These are phyloP conservation scores for Eucalyptus albens DNA, from an alignment of 345 rosid species.

Conservation along the genomic window DNA sequence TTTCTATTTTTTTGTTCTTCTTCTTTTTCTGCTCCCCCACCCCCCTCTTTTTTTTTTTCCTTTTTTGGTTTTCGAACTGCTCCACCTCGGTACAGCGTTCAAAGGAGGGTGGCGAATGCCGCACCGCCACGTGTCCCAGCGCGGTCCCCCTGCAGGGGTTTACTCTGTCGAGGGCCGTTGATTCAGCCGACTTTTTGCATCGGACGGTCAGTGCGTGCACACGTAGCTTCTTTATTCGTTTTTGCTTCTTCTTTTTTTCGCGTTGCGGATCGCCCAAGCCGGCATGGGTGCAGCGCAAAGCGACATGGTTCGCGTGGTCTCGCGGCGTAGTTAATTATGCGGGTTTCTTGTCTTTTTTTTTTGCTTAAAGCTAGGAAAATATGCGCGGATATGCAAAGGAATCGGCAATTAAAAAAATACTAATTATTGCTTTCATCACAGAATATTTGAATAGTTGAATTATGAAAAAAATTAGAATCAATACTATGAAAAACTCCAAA, in stretches of 20 bases:
- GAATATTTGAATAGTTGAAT: neutral
- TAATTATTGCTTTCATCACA: neutral
- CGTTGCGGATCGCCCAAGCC: neutral
- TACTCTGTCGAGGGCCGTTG: neutral
- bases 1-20: neutral
- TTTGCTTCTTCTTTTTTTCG: neutral
- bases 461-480: neutral
- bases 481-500: too few relatives aligned
- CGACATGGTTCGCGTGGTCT: neutral
- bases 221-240: neutral
- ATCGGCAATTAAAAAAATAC: neutral
- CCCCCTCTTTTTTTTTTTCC: neutral
- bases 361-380: neutral
- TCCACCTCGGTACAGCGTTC: slow-evolving; percentile 7
- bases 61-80: neutral
- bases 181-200: neutral
- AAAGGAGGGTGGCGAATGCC: neutral
- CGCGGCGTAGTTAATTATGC: neutral
- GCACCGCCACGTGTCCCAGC: neutral
- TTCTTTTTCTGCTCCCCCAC: neutral
- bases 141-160: rapidly evolving
- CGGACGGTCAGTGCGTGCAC: neutral
- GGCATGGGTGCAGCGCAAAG: neutral
- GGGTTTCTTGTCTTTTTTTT: neutral
- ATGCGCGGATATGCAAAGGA: neutral